Evolutionary conservation across 352 stramenopile genomes (phyloP), one percentile per base, ranked within the genome.

Genomic region (Pythium sp.): DNA sequence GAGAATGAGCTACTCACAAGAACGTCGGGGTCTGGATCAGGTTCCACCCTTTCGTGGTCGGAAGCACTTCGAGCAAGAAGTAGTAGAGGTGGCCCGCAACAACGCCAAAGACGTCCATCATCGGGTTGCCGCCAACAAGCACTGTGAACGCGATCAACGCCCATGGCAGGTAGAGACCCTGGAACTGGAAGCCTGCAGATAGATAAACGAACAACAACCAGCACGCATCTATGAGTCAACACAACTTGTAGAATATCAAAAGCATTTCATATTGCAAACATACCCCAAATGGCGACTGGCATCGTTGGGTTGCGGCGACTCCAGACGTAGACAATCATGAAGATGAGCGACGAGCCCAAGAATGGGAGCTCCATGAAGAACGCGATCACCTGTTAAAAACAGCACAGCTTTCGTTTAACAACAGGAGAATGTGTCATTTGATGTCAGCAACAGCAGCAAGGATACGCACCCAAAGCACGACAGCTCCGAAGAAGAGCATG

Each of bases 271-370:
- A 41, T 18, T 14, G 18, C 34, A 34, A 59, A 7, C 54, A 43
- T 61, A 92, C 84, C 87, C 89, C 89, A 96, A 69, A 97, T 93
- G 5, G 83, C 77, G 14, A 95, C 87, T 30, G 87, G 84, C 7
- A 82, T 78, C 18, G 89, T 94, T 49, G 90, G 82, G 67, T 97
- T 91, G 11, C 86, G 86, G 47, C 87, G 89, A 70, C 90, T 97
- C 90, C 90, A 97, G 54, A 97, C 80, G 77, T 97, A 97, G 34
- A 96, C 81, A 64, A 96, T 94, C 82, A 93, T 95, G 64, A 97
- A 96, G 73, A 95, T 94, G 32, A 97, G 79, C 43, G 90, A 87
- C 47, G 82, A 80, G 58, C 87, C 89, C 12, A 96, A 73, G 75
- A 97, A 97, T 43, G 82, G 83, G 15, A 96, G 75, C 24, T 71